These are phyloP conservation scores for Picochlorum sp. DNA, from an alignment of 139 green algal genomes.

Conservation along the genomic window DNA sequence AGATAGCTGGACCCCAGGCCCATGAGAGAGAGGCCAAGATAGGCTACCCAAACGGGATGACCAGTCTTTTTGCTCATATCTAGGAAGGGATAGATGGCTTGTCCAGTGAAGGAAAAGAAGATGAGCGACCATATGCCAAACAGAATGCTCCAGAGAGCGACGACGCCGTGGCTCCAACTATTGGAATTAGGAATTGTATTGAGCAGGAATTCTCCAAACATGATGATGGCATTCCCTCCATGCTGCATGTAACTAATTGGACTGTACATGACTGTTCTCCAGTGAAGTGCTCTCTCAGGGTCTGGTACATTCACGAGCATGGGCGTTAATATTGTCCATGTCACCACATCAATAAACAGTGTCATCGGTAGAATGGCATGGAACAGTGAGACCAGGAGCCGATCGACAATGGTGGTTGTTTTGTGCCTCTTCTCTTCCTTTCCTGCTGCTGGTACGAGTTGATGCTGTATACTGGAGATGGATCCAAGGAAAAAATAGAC, in stretches of 20 bases:
- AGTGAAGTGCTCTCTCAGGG: background rate
- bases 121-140: conserved; percentile 14
- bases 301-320: conserved; percentile 4
- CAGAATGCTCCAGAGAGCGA: conserved; percentile 5
- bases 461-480: background rate
- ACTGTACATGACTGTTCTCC: background rate
- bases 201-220: conserved; percentile 9
- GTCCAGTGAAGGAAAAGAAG: conserved; percentile 9
- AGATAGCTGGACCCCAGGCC: background rate
- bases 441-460: background rate
- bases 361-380: background rate
- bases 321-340: conserved; percentile 14
- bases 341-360: conserved; percentile 9
- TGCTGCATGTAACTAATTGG: conserved; percentile 10
- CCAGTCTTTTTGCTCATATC: background rate
- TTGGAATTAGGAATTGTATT: conserved; percentile 2
- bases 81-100: conserved; percentile 15
- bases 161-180: background rate
- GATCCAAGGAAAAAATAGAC: conserved; percentile 10
- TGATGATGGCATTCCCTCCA: conserved; percentile 13
- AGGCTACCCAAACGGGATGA: background rate
- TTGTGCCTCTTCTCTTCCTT: background rate
- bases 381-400: conserved; percentile 1
- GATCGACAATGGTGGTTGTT: background rate
- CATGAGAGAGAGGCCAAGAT: conserved; percentile 2